Percentiles rank a stretch among this genome's conserved stretches.
These are phyloP conservation scores for Lablab purpureus DNA, from an alignment of 306 rosid species.

Conservation along the genomic window DNA sequence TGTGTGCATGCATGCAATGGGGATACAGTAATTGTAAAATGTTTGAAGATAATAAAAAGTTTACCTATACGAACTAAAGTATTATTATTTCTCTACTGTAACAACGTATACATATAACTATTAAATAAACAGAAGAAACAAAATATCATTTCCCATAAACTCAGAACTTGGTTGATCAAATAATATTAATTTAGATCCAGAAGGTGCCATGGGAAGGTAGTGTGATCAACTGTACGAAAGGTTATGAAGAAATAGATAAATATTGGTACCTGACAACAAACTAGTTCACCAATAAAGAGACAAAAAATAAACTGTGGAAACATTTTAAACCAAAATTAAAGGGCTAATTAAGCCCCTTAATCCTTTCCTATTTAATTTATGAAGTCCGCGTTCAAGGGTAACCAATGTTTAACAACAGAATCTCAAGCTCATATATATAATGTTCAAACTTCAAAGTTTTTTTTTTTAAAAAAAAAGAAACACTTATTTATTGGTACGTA, in stretches of 20 bases:
- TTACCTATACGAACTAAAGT: neutral
- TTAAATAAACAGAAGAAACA: constrained; percentile 46
- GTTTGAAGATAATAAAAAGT: neutral
- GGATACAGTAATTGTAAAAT: neutral
- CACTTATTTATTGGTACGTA: constrained; percentile 24
- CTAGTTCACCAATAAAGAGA: constrained; percentile 44
- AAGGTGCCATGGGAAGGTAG: constrained; percentile 47
- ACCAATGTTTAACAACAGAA: constrained; percentile 36
- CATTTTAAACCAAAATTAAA: neutral
- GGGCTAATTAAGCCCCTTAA: neutral
- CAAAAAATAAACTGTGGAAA: neutral
- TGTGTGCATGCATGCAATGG: neutral
- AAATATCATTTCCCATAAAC: constrained; percentile 54
- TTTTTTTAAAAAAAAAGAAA: neutral
- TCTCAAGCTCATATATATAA: constrained; percentile 27
- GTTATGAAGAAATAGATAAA: constrained; percentile 8
- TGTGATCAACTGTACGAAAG: constrained; percentile 33
- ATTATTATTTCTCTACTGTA: neutral
- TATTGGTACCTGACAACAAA: constrained; percentile 39
- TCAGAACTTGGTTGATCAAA: constrained; percentile 23
- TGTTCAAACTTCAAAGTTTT: neutral
- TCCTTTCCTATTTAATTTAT: neutral
- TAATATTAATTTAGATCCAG: constrained; percentile 44
- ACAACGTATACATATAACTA: neutral
- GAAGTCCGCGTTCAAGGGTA: constrained; percentile 39